Base-by-base conservation (phyloP, 1,284 basidiomycete species). In the Trametes polyzona region DNA sequence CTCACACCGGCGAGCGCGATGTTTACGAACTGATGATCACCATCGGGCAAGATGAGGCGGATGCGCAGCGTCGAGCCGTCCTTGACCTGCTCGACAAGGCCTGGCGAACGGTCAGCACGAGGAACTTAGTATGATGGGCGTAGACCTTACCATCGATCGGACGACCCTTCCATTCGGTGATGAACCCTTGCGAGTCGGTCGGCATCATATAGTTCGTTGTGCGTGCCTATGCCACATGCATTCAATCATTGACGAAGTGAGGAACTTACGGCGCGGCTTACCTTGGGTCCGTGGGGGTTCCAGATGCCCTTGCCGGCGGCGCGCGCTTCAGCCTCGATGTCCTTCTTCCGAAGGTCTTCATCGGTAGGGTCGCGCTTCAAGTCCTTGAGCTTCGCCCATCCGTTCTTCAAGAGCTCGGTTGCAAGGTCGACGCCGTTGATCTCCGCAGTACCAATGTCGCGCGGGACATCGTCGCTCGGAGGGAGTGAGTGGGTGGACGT, bases 351-450 rank as follows among this genome's bases (percentile, higher is more conserved):
- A 46, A 80, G 74, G 71, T 95, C 94, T 51, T 93, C 93, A 41
- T 93, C 93, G 1, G 84, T 87, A 17, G 82, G 79, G 53, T 89
- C 90, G 52, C 87, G 79, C 68, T 92, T 92, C 47, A 83, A 78
- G 64, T 98, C 96, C 73, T 97, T 94, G 48, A 96, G 78, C 74
- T 92, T 96, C 21, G 87, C 94, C 94, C 95, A 98, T 23, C 96
- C 96, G 56, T 83, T 85, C 65, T 83, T 84, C 41, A 98, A 81
- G 24, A 97, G 76, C 70, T 96, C 89, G 14, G 83, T 82, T 5
- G 90, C 83, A 26, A 98, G 74, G 69, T 97, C 94, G 40, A 82
- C 68, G 5, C 87, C 88, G 41, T 75, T 81, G 54, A 90, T 81
- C 58, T 91, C 87, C 17, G 84, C 91, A 47, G 76, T 81, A 12